These are phyloP conservation scores for Flaveria robusta DNA, from an alignment of 129 eudicot genomes.

Conservation along the genomic window DNA sequence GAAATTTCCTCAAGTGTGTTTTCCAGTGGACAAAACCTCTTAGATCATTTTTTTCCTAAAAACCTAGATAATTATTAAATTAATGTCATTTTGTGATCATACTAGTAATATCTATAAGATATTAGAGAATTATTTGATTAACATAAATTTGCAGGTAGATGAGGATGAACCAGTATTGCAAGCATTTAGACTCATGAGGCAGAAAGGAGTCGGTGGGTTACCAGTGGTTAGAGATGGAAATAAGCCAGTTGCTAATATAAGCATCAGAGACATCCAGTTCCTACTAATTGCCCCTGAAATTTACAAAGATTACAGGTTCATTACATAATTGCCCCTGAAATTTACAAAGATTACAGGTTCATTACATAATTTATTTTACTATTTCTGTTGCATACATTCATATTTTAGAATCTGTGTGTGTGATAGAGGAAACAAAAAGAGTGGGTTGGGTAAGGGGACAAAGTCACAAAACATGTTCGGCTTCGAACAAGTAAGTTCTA, in stretches of 20 bases:
- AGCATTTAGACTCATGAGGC: conserved; percentile 86
- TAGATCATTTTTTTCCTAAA: not conserved
- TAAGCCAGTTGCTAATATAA: conserved; percentile 86
- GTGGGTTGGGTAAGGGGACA: not conserved
- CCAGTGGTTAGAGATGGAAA: conserved; percentile 76
- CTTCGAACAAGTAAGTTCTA: not conserved
- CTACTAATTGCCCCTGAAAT: conserved; percentile 83
- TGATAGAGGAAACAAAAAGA: not conserved
- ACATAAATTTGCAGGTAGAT: conserved; percentile 48
- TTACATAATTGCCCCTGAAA: conserved; percentile 57
- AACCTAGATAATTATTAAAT: no score
- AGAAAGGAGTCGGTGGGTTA: conserved; percentile 83
- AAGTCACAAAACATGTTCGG: not conserved
- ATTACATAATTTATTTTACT: conserved; percentile 7
- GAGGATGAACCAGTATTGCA: conserved; percentile 95
- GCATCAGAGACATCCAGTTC: conserved; percentile 87
- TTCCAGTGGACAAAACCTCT: not conserved
- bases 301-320: conserved; percentile 84
- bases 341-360: conserved; percentile 87
- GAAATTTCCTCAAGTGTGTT: not conserved
- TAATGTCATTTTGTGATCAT: no score
- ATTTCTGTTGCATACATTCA: not conserved
- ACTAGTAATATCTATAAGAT: no score
- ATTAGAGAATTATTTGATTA: no score
- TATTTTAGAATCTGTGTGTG: not conserved